Evolutionary conservation across 805 yeast species (phyloP).

Genomic region (Wickerhamiella alocasiicola): DNA sequence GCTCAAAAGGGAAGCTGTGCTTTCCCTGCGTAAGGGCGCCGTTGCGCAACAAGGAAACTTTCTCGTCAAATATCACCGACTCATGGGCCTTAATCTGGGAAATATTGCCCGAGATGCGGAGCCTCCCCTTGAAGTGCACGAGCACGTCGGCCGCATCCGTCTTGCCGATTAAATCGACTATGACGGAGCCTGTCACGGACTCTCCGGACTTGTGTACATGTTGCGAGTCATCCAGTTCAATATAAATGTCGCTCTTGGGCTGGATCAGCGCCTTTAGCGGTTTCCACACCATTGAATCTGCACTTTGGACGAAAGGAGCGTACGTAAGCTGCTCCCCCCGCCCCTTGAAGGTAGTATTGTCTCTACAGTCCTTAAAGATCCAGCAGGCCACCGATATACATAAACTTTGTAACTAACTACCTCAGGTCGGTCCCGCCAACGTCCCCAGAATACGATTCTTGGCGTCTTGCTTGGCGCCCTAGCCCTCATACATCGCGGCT

Average conservation of each 20-base stretch:
- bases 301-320: no score
- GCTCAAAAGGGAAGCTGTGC: slow-evolving; percentile 77
- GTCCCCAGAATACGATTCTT: no score
- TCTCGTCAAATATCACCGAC: slow-evolving; percentile 16
- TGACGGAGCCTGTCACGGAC: slow-evolving; percentile 28
- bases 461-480: no score
- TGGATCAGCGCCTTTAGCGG: neutral
- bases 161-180: slow-evolving; percentile 23
- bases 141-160: slow-evolving; percentile 17
- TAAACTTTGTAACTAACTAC: no score
- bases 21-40: slow-evolving; percentile 39
- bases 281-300: slow-evolving; percentile 7
- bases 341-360: no score
- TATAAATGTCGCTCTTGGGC: slow-evolving; percentile 34
- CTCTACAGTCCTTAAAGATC: no score
- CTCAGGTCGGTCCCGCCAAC: no score
- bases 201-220: slow-evolving; percentile 73
- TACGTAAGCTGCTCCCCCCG: no score
- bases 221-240: slow-evolving; percentile 63
- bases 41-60: slow-evolving; percentile 11
- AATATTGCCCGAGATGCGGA: slow-evolving; percentile 9
- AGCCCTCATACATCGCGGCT: no score
- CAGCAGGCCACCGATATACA: no score
- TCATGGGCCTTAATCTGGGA: neutral
- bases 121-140: slow-evolving; percentile 23